A percentile compares a stretch with the other conserved stretches of the same genome.
Evolutionary conservation across 2,329 filamentous ascomycete species (phyloP).

Genomic region (Botrytis galanthina): DNA sequence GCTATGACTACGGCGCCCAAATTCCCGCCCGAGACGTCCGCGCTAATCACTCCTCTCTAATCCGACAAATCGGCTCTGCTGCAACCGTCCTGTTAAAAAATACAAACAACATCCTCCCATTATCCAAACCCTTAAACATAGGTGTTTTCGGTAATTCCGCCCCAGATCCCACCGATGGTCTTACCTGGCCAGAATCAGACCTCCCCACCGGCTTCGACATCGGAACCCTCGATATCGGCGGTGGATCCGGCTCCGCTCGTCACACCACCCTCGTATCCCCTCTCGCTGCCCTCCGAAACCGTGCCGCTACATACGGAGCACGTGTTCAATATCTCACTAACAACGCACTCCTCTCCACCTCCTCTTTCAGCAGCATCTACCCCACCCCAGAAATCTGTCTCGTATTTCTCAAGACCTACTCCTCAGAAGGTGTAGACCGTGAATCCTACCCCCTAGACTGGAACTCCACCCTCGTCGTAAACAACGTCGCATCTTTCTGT

Average conservation of each 20-base stretch:
- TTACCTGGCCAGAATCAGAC: background rate
- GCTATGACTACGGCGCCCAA: conserved; percentile 36
- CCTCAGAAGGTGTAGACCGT: conserved; percentile 68
- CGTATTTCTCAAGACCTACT: conserved; percentile 58
- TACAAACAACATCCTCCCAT: conserved; percentile 57
- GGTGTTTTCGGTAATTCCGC: conserved; percentile 55
- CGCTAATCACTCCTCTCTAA: conserved; percentile 39
- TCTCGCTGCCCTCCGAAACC: conserved; percentile 51
- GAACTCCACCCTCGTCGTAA: conserved; percentile 23
- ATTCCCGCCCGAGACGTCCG: conserved; percentile 63
- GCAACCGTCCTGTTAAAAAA: conserved; percentile 64
- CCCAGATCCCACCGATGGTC: conserved; percentile 52
- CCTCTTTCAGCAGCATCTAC: conserved; percentile 5
- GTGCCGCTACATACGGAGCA: conserved; percentile 18
- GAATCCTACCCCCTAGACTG: conserved; percentile 50
- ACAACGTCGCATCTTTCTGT: conserved; percentile 50
- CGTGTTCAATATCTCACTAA: conserved; percentile 25
- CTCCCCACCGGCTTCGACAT: conserved; percentile 15
- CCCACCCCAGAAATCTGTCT: conserved; percentile 9
- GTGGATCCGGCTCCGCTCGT: conserved; percentile 46
- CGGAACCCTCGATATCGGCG: conserved; percentile 29
- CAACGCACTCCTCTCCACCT: conserved; percentile 20
- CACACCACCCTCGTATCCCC: conserved; percentile 61
- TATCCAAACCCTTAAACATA: conserved; percentile 47
- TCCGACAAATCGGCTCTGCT: conserved; percentile 51